Percentiles rank a stretch among this genome's conserved stretches.
These are phyloP conservation scores for Lasiodiplodia theobromae DNA, from an alignment of 2,329 filamentous ascomycete genomes.

Conservation along the genomic window DNA sequence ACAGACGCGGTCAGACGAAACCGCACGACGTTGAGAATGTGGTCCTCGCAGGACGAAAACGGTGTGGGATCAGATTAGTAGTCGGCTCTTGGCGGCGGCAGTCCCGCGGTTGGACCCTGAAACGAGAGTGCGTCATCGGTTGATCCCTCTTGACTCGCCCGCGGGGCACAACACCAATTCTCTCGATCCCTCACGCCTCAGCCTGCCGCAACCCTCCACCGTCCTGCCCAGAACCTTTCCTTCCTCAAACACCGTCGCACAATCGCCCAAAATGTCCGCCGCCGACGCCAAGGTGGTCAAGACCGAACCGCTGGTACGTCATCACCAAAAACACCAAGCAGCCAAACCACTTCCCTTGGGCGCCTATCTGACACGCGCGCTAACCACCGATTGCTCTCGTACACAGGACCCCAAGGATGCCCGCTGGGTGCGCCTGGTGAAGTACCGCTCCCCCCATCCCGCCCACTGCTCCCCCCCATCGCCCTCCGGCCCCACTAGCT, in stretches of 20 bases:
- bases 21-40: neutral
- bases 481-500: neutral
- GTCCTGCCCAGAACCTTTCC: neutral
- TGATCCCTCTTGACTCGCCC: neutral
- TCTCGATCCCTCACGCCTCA: neutral
- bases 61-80: neutral
- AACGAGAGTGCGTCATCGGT: constrained; percentile 15
- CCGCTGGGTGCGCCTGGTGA: constrained; percentile 49
- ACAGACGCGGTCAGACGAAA: constrained; percentile 14
- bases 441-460: constrained; percentile 36
- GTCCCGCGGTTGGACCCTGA: constrained; percentile 11
- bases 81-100: neutral
- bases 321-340: constrained; percentile 1
- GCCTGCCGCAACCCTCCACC: neutral
- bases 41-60: neutral
- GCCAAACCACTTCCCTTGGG: neutral
- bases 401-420: constrained; percentile 48
- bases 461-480: neutral
- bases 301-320: constrained; percentile 45
- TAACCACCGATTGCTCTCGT: neutral
- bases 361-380: constrained; percentile 2
- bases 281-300: constrained; percentile 43
- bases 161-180: constrained; percentile 9
- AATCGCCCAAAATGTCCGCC: constrained; percentile 34
- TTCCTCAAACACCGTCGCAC: neutral